A percentile compares a stretch with the other conserved stretches of the same genome.
Evolutionary conservation across 2,329 filamentous ascomycete genomes (phyloP).

Genomic region (Nannizziopsis arthrosporioides): DNA sequence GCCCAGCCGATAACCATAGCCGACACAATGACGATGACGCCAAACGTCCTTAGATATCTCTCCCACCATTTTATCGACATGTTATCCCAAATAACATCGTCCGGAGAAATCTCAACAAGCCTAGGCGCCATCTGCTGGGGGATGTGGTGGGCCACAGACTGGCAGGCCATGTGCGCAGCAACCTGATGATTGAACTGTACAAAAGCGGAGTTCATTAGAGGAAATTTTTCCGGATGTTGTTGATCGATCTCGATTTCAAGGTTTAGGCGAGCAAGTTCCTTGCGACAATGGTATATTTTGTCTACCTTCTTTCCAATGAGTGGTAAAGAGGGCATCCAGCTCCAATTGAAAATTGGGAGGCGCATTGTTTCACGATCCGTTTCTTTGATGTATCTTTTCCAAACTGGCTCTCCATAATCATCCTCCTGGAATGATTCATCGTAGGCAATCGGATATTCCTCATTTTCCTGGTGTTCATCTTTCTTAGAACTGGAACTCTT

Average conservation of each 20-base stretch:
- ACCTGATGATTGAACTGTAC: conserved; percentile 98
- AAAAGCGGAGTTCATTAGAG: conserved; percentile 90
- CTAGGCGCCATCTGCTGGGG: conserved; percentile 89
- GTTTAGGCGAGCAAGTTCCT: conserved; percentile 76
- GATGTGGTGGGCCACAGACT: conserved; percentile 78
- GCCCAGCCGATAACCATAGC: conserved; percentile 82
- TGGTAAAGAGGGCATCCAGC: conserved; percentile 69
- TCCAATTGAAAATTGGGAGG: conserved; percentile 49
- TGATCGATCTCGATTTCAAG: conserved; percentile 88
- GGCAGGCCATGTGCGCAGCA: conserved; percentile 95
- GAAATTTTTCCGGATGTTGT: conserved; percentile 69
- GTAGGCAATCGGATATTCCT: conserved; percentile 51
- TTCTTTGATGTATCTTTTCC: conserved; percentile 70
- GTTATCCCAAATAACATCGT: conserved; percentile 92
- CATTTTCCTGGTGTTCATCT: conserved; percentile 16
- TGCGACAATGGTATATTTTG: conserved; percentile 81
- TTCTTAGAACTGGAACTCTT: conserved; percentile 9
- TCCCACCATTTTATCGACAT: conserved; percentile 96
- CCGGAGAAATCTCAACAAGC: conserved; percentile 83
- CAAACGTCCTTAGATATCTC: conserved; percentile 58
- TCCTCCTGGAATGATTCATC: conserved; percentile 52
- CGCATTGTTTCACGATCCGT: conserved; percentile 79
- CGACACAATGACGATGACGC: conserved; percentile 54
- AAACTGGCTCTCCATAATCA: conserved; percentile 54
- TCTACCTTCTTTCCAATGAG: conserved; percentile 82